Percentiles rank a stretch among this genome's conserved stretches.
These are phyloP conservation scores for Niveomyces coronatus DNA, from an alignment of 2,329 filamentous ascomycete species.

Conservation along the genomic window DNA sequence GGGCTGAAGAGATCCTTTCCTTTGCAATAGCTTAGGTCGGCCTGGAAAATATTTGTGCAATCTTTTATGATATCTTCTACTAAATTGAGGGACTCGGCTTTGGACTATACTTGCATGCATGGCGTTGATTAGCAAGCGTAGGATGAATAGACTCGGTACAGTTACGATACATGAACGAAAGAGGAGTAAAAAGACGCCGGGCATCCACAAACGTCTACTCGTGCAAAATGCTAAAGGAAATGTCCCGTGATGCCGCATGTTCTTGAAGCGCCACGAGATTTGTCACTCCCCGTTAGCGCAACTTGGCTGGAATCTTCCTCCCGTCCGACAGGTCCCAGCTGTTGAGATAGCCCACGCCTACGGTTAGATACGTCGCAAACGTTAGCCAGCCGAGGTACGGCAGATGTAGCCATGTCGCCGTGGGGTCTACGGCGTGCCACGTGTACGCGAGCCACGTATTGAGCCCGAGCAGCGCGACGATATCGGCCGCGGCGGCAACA, in stretches of 20 bases:
- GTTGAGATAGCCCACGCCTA: slow-evolving; percentile 58
- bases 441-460: slow-evolving; percentile 65
- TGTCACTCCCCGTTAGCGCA: too few species aligned
- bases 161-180: neutral
- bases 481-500: slow-evolving; percentile 63
- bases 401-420: slow-evolving; percentile 62
- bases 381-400: slow-evolving; percentile 81
- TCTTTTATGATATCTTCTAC: slow-evolving; percentile 4
- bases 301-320: neutral
- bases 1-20: slow-evolving; percentile 63
- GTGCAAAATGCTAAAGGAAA: too few species aligned
- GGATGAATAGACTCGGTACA: too few species aligned
- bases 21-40: slow-evolving; percentile 22
- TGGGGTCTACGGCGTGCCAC: slow-evolving; percentile 64
- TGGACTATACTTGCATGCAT: too few species aligned
- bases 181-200: too few species aligned
- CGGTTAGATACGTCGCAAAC: slow-evolving; percentile 79
- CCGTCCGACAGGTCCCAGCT: slow-evolving; percentile 46
- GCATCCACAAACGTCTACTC: too few species aligned
- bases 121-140: too few species aligned
- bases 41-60: neutral
- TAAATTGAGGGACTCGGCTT: too few species aligned
- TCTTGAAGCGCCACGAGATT: too few species aligned
- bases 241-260: too few species aligned
- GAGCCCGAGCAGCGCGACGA: slow-evolving; percentile 59